Conservation (phyloP, 2,329 filamentous ascomycete genomes). For the Pestalotiopsis sp. region DNA sequence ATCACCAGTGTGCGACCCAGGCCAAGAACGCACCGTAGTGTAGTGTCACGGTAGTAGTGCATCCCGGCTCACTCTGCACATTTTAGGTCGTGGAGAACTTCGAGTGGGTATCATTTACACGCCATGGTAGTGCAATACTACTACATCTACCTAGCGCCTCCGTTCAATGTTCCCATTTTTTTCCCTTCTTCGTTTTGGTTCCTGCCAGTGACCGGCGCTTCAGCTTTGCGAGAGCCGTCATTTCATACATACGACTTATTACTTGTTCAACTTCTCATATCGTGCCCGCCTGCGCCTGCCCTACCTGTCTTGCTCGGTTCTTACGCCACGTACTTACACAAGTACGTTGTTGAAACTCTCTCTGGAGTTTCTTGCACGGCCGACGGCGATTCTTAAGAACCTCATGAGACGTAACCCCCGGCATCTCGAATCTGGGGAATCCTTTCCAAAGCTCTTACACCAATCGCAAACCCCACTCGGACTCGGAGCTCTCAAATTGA, state of each 20-base stretch:
- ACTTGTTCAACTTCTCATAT: background rate
- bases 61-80: background rate
- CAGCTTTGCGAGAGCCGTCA: background rate
- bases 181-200: background rate
- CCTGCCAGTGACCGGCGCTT: background rate
- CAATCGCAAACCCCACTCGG: background rate
- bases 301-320: background rate
- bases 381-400: background rate
- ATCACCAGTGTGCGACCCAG: background rate
- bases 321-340: slow-evolving; percentile 2
- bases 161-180: background rate
- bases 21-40: background rate
- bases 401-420: background rate
- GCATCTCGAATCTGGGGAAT: slow-evolving; percentile 1
- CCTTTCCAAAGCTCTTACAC: background rate
- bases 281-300: background rate
- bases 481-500: background rate
- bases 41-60: background rate
- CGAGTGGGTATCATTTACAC: background rate
- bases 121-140: background rate
- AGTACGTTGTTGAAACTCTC: background rate
- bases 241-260: background rate
- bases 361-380: background rate
- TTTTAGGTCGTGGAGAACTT: background rate
- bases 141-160: background rate